Evolutionary conservation across 169 alveolate genomes (phyloP).

Genomic region (Theileria orientalis): DNA sequence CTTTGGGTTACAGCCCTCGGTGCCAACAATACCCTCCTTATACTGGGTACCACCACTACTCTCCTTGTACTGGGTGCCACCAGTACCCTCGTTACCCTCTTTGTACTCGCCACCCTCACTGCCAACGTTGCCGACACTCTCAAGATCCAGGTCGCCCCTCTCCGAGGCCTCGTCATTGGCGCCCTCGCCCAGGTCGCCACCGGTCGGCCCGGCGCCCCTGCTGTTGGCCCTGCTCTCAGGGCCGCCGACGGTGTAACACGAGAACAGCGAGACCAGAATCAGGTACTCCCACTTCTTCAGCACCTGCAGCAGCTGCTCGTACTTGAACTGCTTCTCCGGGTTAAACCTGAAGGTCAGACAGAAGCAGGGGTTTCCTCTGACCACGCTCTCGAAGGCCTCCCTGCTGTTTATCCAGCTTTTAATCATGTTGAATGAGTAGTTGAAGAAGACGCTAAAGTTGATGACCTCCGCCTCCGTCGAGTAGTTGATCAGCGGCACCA

Average conservation of each 20-base stretch:
- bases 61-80: background rate
- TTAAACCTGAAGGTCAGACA: constrained; percentile 52
- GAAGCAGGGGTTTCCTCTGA: constrained; percentile 39
- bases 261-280: constrained; percentile 9
- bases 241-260: background rate
- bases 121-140: background rate
- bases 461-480: constrained; percentile 62
- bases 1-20: background rate
- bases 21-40: background rate
- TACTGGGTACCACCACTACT: background rate
- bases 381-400: constrained; percentile 34
- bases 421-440: constrained; percentile 27
- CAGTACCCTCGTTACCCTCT: background rate
- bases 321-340: constrained; percentile 53
- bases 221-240: background rate
- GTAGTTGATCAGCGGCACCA: constrained; percentile 45
- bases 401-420: constrained; percentile 14
- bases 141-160: no score
- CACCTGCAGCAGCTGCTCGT: constrained; percentile 45
- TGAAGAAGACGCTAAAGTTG: constrained; percentile 41
- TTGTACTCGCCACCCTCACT: background rate
- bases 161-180: no score
- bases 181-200: background rate
- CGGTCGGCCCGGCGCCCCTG: background rate
- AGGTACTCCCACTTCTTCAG: constrained; percentile 56